Evolutionary conservation across 768 basidiomycete genomes (phyloP), one percentile per base, ranked within the genome.

Genomic region (Suillus occidentalis): DNA sequence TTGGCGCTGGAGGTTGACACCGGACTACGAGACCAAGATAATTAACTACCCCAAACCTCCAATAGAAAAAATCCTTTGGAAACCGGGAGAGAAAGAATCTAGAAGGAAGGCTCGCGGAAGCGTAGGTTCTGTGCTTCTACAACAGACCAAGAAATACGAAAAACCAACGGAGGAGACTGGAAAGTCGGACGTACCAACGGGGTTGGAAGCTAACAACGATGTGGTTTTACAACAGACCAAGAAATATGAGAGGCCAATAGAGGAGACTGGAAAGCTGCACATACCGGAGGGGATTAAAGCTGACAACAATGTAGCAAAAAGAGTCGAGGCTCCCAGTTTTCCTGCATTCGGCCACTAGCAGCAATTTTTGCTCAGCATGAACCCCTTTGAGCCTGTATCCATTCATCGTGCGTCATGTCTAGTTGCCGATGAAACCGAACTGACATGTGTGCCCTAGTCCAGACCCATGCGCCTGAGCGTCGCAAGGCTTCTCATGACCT

Each of bases 1-100:
- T 37, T 65, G 59, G 66, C 42, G 36, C 6, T 66, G 63, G 65
- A 64, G 63, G 65, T 57, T 66, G 22, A 45, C 58, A 39, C 65
- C 62, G 3, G 45, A 57, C 37, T 40, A 58, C 36, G 37, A n/a
- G 2, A 43, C 55, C n/a, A 45, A 58, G n/a, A n/a, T 25, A 13
- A 42, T 31, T 25, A 66, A 47, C 62, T 63, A 66, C 47, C 56
- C 37, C 34, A 12, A 47, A 9, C 63, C 63, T 62, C 63, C 60
- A 1, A 63, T 47, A 42, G 12, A 45, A 6, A 61, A 36, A 25
- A 36, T 63, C 18, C 37, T 63, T 34, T 36, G 25, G 59, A n/a
- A 63, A 18, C 59, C 42, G 7, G 40, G 56, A 20, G 59, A 63
- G 22, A 37, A 61, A 36, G 42, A 63, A 43, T 40, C 40, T 28